Base-by-base conservation (phyloP, 2,329 filamentous ascomycete genomes). In the Aspergillus sp. region DNA sequence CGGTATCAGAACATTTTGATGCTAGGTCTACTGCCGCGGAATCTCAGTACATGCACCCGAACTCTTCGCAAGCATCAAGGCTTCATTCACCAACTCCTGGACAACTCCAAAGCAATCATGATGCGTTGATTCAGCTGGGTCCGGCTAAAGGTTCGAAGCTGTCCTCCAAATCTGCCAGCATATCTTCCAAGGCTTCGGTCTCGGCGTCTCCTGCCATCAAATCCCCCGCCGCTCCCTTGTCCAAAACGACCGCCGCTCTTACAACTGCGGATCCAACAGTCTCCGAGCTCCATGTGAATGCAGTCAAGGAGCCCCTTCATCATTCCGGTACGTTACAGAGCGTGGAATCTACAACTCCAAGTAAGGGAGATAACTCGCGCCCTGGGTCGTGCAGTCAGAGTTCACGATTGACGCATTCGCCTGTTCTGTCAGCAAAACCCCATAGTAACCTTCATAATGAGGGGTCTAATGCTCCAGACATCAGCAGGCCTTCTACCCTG, bases 241-340 rank as follows among this genome's bases (percentile, higher is more conserved):
- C 65, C 5, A 74, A 66, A 43, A 58, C 56, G 19, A 59, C 51
- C 5, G 52, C 55, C 41, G 62, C 56, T 48, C 60, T 59, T 48
- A 53, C 49, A 54, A 66, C 52, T 70, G 73, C 58, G 66, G 78
- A 60, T 54, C 66, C 58, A 66, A 74, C 61, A 57, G 67, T 67
- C 59, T 76, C 51, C 67, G 81, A 72, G 53, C 47, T 71, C 13
- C 65, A 71, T 51, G 68, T 71, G 41, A 71, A 67, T 52, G 66
- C 65, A 32, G 48, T 62, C 10, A 65, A 60, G 45, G 63, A 66
- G 33, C 50, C 53, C 32, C 46, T 55, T 20, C 57, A 53, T 42
- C 60, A 54, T 30, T 62, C 60, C 22, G 59, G 60, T 46, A 58
- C 60, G 12, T 35, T 62, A n/a, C 59, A 63, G 17, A 57, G 59